Percentiles rank a stretch among this genome's conserved stretches.
phyloP scores from a whole-genome alignment of 805 yeast species.

The Zygoascus flipseniorum region DNA sequence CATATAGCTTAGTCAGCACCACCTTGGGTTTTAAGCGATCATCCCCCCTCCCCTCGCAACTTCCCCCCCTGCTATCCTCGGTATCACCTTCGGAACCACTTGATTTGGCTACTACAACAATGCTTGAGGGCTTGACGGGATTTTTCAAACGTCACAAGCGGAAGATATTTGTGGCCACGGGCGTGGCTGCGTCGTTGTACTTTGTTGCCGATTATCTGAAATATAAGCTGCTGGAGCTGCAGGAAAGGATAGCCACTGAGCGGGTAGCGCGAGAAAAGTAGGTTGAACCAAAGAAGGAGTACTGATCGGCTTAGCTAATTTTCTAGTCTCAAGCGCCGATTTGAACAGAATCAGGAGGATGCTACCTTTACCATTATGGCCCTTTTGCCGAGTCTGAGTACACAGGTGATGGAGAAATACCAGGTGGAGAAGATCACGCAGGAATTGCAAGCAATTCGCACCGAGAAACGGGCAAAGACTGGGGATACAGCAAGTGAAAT shows the following conservation, averaged over 20 bases:
- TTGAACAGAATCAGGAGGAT: conserved; percentile 87
- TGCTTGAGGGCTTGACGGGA: conserved; percentile 26
- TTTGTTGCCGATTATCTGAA: conserved; percentile 37
- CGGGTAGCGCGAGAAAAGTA: conserved; percentile 50
- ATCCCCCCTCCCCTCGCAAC: background rate
- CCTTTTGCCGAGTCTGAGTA: conserved; percentile 64
- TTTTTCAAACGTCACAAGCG: conserved; percentile 38
- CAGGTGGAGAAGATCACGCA: conserved; percentile 69
- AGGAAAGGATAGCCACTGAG: conserved; percentile 46
- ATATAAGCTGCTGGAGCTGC: conserved; percentile 40
- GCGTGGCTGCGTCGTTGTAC: conserved; percentile 39
- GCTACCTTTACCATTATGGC: conserved; percentile 78
- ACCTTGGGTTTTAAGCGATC: background rate
- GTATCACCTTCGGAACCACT: no score
- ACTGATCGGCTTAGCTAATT: background rate
- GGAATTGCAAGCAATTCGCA: conserved; percentile 55
- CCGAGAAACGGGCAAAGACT: conserved; percentile 4
- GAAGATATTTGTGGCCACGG: conserved; percentile 37
- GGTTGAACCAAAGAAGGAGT: background rate
- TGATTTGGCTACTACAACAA: conserved; percentile 1
- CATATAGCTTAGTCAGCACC: no score
- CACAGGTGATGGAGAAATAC: conserved; percentile 50
- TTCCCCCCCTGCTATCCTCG: background rate
- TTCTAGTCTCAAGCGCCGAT: conserved; percentile 55
- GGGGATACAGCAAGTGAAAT: conserved; percentile 6